Conservation (phyloP, 371 early-diverging fungal genomes). For the Actinomortierella wolfii region DNA sequence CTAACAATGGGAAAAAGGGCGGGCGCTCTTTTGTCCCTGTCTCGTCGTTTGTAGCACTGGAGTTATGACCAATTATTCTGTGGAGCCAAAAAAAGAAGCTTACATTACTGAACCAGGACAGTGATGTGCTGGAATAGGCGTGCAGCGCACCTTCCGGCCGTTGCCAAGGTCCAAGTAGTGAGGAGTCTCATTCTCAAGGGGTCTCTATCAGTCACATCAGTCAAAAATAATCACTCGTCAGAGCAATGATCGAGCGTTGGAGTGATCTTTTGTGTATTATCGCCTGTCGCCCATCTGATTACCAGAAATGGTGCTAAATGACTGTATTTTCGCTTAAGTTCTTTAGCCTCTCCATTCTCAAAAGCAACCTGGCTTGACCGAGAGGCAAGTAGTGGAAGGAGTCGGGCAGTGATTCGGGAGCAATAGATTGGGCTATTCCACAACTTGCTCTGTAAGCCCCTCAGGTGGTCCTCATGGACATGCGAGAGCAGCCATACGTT, state of each 20-base stretch:
- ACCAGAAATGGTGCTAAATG: conserved; percentile 30
- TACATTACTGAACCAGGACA: conserved; percentile 55
- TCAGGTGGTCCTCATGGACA: conserved; percentile 50
- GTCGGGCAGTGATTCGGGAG: conserved; percentile 42
- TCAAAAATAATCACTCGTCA: not conserved
- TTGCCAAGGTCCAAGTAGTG: conserved; percentile 40
- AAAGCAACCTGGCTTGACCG: conserved; percentile 22
- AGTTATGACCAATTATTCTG: too few species aligned
- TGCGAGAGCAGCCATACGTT: conserved; percentile 48
- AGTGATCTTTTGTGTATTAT: too few species aligned
- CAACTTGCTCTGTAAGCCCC: conserved; percentile 26
- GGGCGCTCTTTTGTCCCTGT: too few species aligned
- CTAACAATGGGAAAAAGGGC: too few species aligned
- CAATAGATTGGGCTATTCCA: conserved; percentile 46
- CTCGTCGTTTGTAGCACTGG: too few species aligned
- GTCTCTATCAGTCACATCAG: conserved; percentile 4
- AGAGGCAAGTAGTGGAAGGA: conserved; percentile 43
- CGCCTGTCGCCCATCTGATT: too few species aligned
- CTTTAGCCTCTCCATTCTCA: conserved; percentile 13
- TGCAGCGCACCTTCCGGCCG: conserved; percentile 30
- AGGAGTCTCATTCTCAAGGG: conserved; percentile 16
- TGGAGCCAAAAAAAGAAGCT: too few species aligned
- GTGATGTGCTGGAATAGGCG: conserved; percentile 50
- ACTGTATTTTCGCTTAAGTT: conserved; percentile 26
- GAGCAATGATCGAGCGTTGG: too few species aligned